Base-by-base conservation (phyloP, 2,329 filamentous ascomycete species). In the Stagonosporopsis tanaceti region DNA sequence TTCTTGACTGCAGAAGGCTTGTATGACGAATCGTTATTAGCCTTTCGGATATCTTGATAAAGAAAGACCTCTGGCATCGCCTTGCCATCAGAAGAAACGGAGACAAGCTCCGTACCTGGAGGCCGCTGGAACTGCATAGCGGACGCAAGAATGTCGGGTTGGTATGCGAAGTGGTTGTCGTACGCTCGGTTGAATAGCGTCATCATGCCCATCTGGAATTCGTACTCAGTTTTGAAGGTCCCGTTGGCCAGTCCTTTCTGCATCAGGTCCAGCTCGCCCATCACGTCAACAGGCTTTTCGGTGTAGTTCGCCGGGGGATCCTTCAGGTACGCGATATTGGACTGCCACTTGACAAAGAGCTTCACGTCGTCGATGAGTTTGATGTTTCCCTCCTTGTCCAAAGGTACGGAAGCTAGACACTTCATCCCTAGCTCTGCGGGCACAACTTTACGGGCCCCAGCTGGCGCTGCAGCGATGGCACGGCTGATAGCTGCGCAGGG, bases 111-210 rank as follows among this genome's bases (percentile, higher is more conserved):
- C 1, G 68, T 68, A 3, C 67, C 69, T 6, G 67, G 61, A 4
- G 67, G 66, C 22, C 71, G 62, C 59, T 72, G 68, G 47, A 78
- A 77, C n/a, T 70, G 68, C 64, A 78, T 77, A 6, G 73, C 71
- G 1, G 65, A 69, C 12, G 71, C 70, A 20, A 74, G 62, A 39
- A 78, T 76, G 47, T 77, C 76, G 0, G 76, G 69, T 14, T 71
- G 65, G 59, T 72, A 79, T 6, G 62, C 61, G 17, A 79, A 72
- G 60, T 80, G 77, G n/a, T 77, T 77, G 59, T 80, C 77, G 53
- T 79, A 76, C 3, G 74, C 77, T 12, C 67, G 65, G 17, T 64
- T 66, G 47, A 79, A 70, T 0, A 79, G 64, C 17, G 61, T 64
- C 53, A 66, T 69, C 48, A 80, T 63, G 28, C 73, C 69, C 44